Percentiles rank a stretch among this genome's conserved stretches.
Conservation (phyloP, 2,329 filamentous ascomycete species). For the Alternaria sp. region DNA sequence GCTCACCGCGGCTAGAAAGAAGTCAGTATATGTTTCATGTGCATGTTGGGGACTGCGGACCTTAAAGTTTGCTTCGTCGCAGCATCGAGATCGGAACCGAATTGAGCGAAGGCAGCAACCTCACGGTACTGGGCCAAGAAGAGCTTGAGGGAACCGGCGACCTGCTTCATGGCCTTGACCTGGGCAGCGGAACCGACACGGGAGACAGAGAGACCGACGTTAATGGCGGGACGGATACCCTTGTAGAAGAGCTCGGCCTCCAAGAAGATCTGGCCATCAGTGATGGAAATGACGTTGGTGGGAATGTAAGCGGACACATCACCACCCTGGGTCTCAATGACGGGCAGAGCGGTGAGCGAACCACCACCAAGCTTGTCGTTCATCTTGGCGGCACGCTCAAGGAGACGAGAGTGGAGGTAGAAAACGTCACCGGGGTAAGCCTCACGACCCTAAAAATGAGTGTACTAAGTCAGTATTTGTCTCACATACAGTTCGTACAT, state of each 20-base stretch:
- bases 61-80: conserved; percentile 99
- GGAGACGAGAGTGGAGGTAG: conserved; percentile 71
- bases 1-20: conserved; percentile 99
- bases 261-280: conserved; percentile 98
- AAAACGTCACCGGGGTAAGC: conserved; percentile 87
- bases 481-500: too few relatives aligned
- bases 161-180: conserved; percentile 99
- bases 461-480: too few relatives aligned
- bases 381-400: conserved; percentile 99
- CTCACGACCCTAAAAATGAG: too few relatives aligned
- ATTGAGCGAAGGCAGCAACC: conserved; percentile 98
- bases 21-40: too few relatives aligned
- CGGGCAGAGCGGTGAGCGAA: conserved; percentile 92
- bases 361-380: conserved; percentile 93
- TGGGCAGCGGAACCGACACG: conserved; percentile 99
- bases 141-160: conserved; percentile 98
- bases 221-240: conserved; percentile 99
- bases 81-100: conserved; percentile 99
- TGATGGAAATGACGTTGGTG: conserved; percentile 99
- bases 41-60: too few relatives aligned
- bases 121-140: conserved; percentile 99
- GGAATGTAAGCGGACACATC: conserved; percentile 99
- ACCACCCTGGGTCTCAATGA: conserved; percentile 99
- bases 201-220: conserved; percentile 99
- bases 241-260: conserved; percentile 99